Base-by-base conservation (phyloP, 306 rosid genomes). In the Cicer cuneatum region DNA sequence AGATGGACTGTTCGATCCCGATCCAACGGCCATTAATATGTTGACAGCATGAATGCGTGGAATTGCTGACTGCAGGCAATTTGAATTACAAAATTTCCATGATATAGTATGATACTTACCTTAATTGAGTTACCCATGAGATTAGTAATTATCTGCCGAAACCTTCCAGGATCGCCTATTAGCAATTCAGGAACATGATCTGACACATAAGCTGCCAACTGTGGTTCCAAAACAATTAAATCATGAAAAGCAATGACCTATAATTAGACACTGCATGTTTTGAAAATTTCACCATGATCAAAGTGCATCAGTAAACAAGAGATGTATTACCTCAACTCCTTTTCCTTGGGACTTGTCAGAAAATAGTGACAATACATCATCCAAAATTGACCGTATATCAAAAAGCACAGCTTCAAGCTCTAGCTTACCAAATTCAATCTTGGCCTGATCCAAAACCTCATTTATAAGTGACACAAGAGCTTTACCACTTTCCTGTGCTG, bases 361-460 rank as follows among this genome's bases (percentile, higher is more conserved):
- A 81, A 94, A 94, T 59, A 94, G 89, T 6, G 96, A 90, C 77
- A 94, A 84, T 38, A 94, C 90, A 80, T 92, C 97, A 84, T 94
- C 99, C 78, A 94, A 83, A 84, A 90, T 82, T 47, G 90, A 81
- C 19, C 92, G 85, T 54, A 90, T 83, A 78, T 94, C 87, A 82
- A 94, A 94, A 49, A 79, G 82, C 78, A 92, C 90, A 1, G 90
- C 95, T 84, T 94, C 99, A 6, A 94, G 97, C 85, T 94, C 99
- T 74, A 94, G 92, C 89, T 90, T 92, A 57, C 99, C 97, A 59
- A 91, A 87, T 85, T 94, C 99, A 73, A 94, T 94, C 88, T 94
- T 94, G 53, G 99, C 99, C 81, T 89, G 97, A 75, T 94, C 99
- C 86, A 94, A 84, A 77, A 94, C 92, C 86, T 87, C 99, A 63